Conservation (phyloP, 257 asterid genomes). For the Cruciata laevipes region DNA sequence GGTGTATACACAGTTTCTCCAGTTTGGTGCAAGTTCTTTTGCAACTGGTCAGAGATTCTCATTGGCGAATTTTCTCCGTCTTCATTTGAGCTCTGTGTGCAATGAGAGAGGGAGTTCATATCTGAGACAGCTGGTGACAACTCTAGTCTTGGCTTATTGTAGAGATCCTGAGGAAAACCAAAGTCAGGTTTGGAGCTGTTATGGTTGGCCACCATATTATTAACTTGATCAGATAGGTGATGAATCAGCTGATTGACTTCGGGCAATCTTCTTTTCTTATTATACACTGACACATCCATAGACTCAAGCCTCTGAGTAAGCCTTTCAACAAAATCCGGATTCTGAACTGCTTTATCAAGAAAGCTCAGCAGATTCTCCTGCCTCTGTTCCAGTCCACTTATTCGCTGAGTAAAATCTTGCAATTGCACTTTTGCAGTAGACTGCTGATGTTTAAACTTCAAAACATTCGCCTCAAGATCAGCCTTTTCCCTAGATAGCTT, state of each 20-base stretch:
- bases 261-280: slow-evolving; percentile 82
- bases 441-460: slow-evolving; percentile 46
- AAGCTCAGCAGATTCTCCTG: slow-evolving; percentile 55
- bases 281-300: slow-evolving; percentile 72
- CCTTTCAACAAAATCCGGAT: slow-evolving; percentile 58
- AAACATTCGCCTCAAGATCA: slow-evolving; percentile 48
- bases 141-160: slow-evolving; percentile 72
- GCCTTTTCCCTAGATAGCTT: slow-evolving; percentile 67
- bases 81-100: slow-evolving; percentile 83
- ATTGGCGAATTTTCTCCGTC: slow-evolving; percentile 52
- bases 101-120: slow-evolving; percentile 55
- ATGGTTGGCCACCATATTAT: slow-evolving; percentile 40
- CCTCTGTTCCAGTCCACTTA: slow-evolving; percentile 57
- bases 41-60: slow-evolving; percentile 38
- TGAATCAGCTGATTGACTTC: slow-evolving; percentile 26
- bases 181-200: slow-evolving; percentile 47
- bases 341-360: slow-evolving; percentile 53
- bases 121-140: slow-evolving; percentile 69
- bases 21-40: slow-evolving; percentile 40
- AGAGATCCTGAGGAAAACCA: slow-evolving; percentile 44
- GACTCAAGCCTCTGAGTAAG: slow-evolving; percentile 71
- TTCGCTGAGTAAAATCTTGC: slow-evolving; percentile 49
- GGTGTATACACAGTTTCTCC: slow-evolving; percentile 33
- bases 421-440: slow-evolving; percentile 56
- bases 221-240: slow-evolving; percentile 39